Conservation (phyloP, 176 grass and related monocot species). For the Lolium multiflorum region DNA sequence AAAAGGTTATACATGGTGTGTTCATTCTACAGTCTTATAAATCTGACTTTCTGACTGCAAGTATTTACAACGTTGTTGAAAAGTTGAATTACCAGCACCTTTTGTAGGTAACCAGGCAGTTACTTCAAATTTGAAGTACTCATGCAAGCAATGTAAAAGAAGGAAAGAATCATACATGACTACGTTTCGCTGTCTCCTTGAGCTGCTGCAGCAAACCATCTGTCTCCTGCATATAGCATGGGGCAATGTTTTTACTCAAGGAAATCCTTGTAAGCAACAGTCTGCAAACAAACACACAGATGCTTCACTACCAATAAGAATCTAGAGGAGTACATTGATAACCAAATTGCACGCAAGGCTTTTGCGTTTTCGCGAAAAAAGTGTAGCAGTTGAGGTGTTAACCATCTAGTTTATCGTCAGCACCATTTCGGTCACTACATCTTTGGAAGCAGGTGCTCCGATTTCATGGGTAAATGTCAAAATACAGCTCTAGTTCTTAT, state of each 20-base stretch:
- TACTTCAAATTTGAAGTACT: constrained; percentile 22
- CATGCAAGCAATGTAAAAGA: constrained; percentile 17
- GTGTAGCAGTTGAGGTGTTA: neutral
- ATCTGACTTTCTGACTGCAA: neutral
- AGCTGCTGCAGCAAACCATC: constrained; percentile 78
- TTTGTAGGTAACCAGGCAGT: constrained; percentile 25
- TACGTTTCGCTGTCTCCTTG: constrained; percentile 56
- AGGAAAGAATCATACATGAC: constrained; percentile 54
- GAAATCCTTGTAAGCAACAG: constrained; percentile 32
- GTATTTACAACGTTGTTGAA: neutral
- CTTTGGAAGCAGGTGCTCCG: constrained; percentile 3
- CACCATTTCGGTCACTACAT: neutral
- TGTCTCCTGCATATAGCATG: constrained; percentile 67
- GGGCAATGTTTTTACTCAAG: constrained; percentile 45
- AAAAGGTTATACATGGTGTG: constrained; percentile 22
- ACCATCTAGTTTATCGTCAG: neutral
- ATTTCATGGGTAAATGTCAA: constrained; percentile 19
- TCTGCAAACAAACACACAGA: constrained; percentile 7
- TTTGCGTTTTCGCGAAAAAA: neutral
- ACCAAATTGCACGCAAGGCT: neutral
- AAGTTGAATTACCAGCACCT: constrained; percentile 23
- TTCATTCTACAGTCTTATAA: constrained; percentile 17
- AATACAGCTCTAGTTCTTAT: neutral
- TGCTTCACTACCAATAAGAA: constrained; percentile 18
- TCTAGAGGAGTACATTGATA: constrained; percentile 23